Conservation (phyloP, 176 grass and related monocot species). For the Cocos nucifera region DNA sequence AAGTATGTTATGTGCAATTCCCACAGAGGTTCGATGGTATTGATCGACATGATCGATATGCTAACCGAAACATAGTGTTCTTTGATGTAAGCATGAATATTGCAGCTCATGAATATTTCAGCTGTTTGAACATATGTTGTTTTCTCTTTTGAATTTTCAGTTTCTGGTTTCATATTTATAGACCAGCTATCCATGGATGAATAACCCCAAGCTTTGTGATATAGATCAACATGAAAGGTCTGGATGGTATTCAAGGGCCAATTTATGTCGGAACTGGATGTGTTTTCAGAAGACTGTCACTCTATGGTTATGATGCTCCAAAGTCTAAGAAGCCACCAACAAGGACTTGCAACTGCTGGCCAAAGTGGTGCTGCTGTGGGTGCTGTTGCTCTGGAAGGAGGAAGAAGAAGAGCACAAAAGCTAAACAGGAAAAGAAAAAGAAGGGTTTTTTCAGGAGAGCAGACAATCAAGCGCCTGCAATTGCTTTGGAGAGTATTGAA, state of each 20-base stretch:
- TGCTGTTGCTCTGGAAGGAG: slow-evolving; percentile 38
- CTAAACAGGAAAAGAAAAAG: slow-evolving; percentile 64
- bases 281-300: slow-evolving; percentile 64
- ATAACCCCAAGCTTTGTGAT: slow-evolving; percentile 2
- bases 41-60: slow-evolving; percentile 79
- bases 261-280: slow-evolving; percentile 97
- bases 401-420: slow-evolving; percentile 64
- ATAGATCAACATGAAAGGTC: slow-evolving; percentile 97
- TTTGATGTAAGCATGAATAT: slow-evolving; percentile 66
- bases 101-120: not conserved
- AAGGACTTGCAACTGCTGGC: slow-evolving; percentile 85
- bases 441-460: slow-evolving; percentile 35
- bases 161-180: not conserved
- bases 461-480: slow-evolving; percentile 55
- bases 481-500: slow-evolving; percentile 55
- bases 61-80: slow-evolving; percentile 82
- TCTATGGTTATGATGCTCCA: slow-evolving; percentile 82
- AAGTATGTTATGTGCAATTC: slow-evolving; percentile 88
- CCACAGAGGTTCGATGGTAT: slow-evolving; percentile 95
- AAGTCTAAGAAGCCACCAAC: slow-evolving; percentile 78
- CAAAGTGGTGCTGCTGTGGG: slow-evolving; percentile 67
- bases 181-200: no score
- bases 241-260: slow-evolving; percentile 95
- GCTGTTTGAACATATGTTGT: not conserved
- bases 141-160: not conserved